Conservation (phyloP, 805 yeast species). For the Wickerhamomyces rabaulensis region DNA sequence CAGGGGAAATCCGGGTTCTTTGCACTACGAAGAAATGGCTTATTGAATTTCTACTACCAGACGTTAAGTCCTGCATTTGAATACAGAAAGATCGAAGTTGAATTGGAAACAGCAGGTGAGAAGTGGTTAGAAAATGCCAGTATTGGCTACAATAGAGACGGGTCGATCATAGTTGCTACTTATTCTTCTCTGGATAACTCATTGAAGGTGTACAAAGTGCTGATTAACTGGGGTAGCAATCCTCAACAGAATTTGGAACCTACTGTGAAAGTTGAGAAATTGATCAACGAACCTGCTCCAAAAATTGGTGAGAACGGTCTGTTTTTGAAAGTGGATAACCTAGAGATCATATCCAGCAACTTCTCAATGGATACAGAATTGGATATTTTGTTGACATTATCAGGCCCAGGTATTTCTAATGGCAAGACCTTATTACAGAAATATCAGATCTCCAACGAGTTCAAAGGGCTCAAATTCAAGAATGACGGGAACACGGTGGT, state of each 20-base stretch:
- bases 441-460: slow-evolving; percentile 19
- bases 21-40: slow-evolving; percentile 59
- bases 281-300: slow-evolving; percentile 24
- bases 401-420: slow-evolving; percentile 16
- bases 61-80: slow-evolving; percentile 53
- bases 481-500: slow-evolving; percentile 13
- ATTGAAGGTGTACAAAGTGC: slow-evolving; percentile 37
- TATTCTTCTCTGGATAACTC: slow-evolving; percentile 31
- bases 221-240: slow-evolving; percentile 51
- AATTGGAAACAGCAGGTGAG: slow-evolving; percentile 26
- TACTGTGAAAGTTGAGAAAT: slow-evolving; percentile 28
- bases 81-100: slow-evolving; percentile 35
- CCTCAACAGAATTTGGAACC: slow-evolving; percentile 37
- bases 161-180: slow-evolving; percentile 37
- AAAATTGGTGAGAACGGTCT: slow-evolving; percentile 24
- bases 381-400: slow-evolving; percentile 42
- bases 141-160: slow-evolving; percentile 49
- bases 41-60: slow-evolving; percentile 55
- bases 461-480: slow-evolving; percentile 18
- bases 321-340: slow-evolving; percentile 24
- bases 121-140: slow-evolving; percentile 33
- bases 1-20: slow-evolving; percentile 66
- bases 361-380: slow-evolving; percentile 35
- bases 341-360: slow-evolving; percentile 43
- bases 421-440: slow-evolving; percentile 18